Percentiles rank a stretch among this genome's conserved stretches.
phyloP scores from a whole-genome alignment of 345 rosid genomes.

The Sisymbrium irio region DNA sequence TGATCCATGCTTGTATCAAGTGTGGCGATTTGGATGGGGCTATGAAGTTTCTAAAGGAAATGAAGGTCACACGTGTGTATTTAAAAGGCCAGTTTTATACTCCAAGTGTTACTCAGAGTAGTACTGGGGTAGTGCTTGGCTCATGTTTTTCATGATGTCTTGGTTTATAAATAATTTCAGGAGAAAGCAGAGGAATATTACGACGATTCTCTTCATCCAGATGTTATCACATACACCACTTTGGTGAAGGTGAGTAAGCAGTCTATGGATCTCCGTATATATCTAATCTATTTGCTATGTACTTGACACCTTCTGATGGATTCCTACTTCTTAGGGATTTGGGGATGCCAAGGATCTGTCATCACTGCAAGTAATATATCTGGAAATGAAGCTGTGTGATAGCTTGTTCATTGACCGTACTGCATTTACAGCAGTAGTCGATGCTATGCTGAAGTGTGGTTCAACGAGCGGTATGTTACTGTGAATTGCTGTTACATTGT shows the following conservation, averaged over 20 bases:
- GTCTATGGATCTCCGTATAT: background rate
- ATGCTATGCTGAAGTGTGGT: conserved; percentile 61
- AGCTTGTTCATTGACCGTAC: conserved; percentile 54
- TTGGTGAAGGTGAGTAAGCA: conserved; percentile 52
- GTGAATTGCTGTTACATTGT: conserved; percentile 8
- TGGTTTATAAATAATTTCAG: conserved; percentile 34
- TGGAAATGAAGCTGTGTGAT: conserved; percentile 54
- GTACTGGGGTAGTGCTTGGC: conserved; percentile 24
- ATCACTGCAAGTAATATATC: conserved; percentile 45
- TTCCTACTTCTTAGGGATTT: conserved; percentile 49
- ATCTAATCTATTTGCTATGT: conserved; percentile 3
- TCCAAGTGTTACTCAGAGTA: conserved; percentile 37
- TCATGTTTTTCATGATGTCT: conserved; percentile 17
- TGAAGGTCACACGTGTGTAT: conserved; percentile 67
- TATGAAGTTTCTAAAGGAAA: conserved; percentile 56
- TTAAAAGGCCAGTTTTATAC: conserved; percentile 57
- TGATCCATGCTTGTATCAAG: conserved; percentile 59
- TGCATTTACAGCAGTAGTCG: conserved; percentile 65
- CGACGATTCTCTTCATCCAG: conserved; percentile 44
- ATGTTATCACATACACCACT: conserved; percentile 61
- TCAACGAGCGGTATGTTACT: conserved; percentile 49
- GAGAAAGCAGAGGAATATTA: conserved; percentile 42
- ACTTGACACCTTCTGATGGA: background rate
- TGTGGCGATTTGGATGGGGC: conserved; percentile 54
- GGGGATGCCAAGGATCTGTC: conserved; percentile 50